phyloP scores from a whole-genome alignment of 1,284 basidiomycete species.

The Binderoboletus segoi region DNA sequence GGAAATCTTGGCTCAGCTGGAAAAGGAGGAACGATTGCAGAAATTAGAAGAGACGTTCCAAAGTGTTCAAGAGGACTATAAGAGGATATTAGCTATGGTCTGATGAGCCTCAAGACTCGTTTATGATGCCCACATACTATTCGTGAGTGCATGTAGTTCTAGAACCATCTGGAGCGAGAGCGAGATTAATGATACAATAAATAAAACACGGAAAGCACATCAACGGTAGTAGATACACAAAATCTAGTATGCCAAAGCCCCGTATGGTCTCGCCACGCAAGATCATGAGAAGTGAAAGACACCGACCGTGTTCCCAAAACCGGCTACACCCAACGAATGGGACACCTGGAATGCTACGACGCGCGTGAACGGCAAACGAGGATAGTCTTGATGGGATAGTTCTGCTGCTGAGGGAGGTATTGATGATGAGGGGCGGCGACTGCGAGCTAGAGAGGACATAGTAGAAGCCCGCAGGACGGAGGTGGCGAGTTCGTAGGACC shows the following conservation, averaged over 20 bases:
- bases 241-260: conserved; percentile 4
- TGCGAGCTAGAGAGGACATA: conserved; percentile 47
- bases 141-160: not conserved
- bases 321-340: conserved; percentile 57
- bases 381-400: conserved; percentile 33
- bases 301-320: conserved; percentile 81
- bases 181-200: conserved; percentile 29
- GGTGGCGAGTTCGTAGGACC: conserved; percentile 66
- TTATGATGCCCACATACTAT: not conserved
- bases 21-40: conserved; percentile 81
- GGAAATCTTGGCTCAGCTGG: conserved; percentile 86
- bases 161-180: not conserved
- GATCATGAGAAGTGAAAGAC: conserved; percentile 51
- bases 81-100: conserved; percentile 71
- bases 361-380: conserved; percentile 76
- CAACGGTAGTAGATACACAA: conserved; percentile 22
- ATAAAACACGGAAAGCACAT: conserved; percentile 21
- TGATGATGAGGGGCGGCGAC: conserved; percentile 20
- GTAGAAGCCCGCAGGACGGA: conserved; percentile 51
- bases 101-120: conserved; percentile 5
- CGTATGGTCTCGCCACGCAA: not conserved
- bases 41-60: conserved; percentile 95
- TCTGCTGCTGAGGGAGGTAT: conserved; percentile 5
- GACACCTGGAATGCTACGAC: conserved; percentile 62
- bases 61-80: conserved; percentile 85